Percentiles rank a stretch among this genome's conserved stretches.
These are phyloP conservation scores for Stygiomarasmius scandens DNA, from an alignment of 1,284 basidiomycete species.

Conservation along the genomic window DNA sequence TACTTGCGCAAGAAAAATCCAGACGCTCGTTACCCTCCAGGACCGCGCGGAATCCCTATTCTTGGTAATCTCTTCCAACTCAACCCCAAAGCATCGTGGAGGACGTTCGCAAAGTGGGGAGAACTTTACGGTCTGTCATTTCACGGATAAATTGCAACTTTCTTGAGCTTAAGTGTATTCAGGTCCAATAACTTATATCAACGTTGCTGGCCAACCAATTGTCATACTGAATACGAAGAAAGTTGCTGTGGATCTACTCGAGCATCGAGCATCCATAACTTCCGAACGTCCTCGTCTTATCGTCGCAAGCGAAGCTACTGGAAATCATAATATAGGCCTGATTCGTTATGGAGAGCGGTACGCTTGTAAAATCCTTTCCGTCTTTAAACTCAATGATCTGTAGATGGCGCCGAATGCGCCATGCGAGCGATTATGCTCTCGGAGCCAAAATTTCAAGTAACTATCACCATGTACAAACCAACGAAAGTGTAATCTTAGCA, in stretches of 20 bases:
- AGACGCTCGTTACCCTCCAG: slow-evolving; percentile 6
- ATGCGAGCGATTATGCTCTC: slow-evolving; percentile 12
- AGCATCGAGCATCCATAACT: slow-evolving; percentile 11
- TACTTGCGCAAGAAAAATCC: neutral
- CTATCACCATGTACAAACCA: slow-evolving; percentile 6
- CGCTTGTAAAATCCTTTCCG: too few species aligned
- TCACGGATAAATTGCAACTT: neutral
- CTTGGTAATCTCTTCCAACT: slow-evolving; percentile 16
- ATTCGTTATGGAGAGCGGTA: neutral
- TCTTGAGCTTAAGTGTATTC: neutral
- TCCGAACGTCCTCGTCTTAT: slow-evolving; percentile 7
- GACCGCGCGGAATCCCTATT: slow-evolving; percentile 13
- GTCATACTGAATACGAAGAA: slow-evolving; percentile 11
- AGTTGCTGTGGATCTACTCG: slow-evolving; percentile 13
- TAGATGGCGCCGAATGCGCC: slow-evolving; percentile 15
- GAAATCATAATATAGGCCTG: neutral
- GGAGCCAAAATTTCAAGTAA: neutral
- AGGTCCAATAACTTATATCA: slow-evolving; percentile 13
- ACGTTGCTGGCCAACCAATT: slow-evolving; percentile 11
- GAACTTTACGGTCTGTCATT: slow-evolving; percentile 4
- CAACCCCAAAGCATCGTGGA: neutral
- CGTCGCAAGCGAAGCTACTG: slow-evolving; percentile 3
- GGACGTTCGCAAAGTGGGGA: slow-evolving; percentile 6
- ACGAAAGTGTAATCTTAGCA: slow-evolving; percentile 1
- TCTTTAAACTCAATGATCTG: too few species aligned